phyloP scores from a whole-genome alignment of 148 eudicot genomes.

The Linanthus parryae region DNA sequence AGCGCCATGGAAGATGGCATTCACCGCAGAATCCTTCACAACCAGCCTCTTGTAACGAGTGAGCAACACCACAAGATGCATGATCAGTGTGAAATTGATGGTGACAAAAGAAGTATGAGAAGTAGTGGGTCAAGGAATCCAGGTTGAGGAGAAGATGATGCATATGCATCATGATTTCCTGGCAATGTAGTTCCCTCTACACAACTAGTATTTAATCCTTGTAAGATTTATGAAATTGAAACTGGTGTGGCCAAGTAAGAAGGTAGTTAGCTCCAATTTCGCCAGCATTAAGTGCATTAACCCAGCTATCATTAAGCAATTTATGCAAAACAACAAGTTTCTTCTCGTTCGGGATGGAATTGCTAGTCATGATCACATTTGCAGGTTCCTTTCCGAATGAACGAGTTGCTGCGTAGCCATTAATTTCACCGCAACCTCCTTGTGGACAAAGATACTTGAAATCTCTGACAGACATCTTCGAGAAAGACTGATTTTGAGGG shows the following conservation, averaged over 20 bases:
- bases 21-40: conserved; percentile 90
- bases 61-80: conserved; percentile 82
- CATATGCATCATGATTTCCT: too few relatives aligned
- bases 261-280: neutral
- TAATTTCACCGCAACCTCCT: neutral
- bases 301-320: neutral
- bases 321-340: neutral
- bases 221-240: neutral
- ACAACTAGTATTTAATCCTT: neutral
- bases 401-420: neutral
- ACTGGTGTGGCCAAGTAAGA: neutral
- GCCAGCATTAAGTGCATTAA: neutral
- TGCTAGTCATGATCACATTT: neutral
- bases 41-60: conserved; percentile 91
- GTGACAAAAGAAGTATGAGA: too few relatives aligned
- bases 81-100: too few relatives aligned
- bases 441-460: neutral
- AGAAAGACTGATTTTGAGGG: neutral
- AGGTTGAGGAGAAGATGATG: too few relatives aligned
- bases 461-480: neutral
- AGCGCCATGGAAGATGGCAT: conserved; percentile 91
- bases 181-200: too few relatives aligned
- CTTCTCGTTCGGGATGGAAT: too few relatives aligned
- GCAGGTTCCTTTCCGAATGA: neutral
- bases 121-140: too few relatives aligned